Conservation (phyloP, 2,329 filamentous ascomycete genomes). For the Xylaria sp. region DNA sequence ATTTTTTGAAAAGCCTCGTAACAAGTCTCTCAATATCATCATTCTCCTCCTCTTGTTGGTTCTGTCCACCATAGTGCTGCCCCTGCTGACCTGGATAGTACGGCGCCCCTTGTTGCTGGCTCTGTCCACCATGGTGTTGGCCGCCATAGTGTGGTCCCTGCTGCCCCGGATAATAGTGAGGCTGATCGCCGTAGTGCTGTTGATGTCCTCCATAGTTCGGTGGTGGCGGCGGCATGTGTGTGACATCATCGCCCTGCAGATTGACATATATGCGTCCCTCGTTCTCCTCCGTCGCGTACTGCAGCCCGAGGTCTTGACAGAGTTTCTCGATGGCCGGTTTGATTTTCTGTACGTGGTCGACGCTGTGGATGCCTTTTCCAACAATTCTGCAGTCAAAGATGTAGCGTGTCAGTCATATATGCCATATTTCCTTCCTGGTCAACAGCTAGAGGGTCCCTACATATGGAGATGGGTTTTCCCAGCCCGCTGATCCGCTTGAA, state of each 20-base stretch:
- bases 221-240: conserved; percentile 61
- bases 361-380: conserved; percentile 91
- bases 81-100: conserved; percentile 51
- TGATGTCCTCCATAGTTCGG: too few relatives aligned
- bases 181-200: conserved; percentile 53
- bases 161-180: conserved; percentile 54
- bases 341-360: conserved; percentile 87
- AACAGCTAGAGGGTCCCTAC: conserved; percentile 49
- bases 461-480: conserved; percentile 89
- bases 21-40: conserved; percentile 29
- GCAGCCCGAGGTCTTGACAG: conserved; percentile 82
- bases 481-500: conserved; percentile 77
- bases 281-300: conserved; percentile 87
- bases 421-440: not conserved
- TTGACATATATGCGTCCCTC: conserved; percentile 90
- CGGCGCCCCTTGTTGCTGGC: not conserved
- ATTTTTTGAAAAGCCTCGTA: conserved; percentile 32
- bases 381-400: conserved; percentile 70
- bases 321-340: conserved; percentile 94
- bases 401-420: conserved; percentile 5
- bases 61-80: conserved; percentile 37
- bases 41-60: conserved; percentile 19
- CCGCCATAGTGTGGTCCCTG: conserved; percentile 50
- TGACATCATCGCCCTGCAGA: conserved; percentile 76
- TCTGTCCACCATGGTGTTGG: conserved; percentile 45